Evolutionary conservation across 257 asterid species (phyloP).

Genomic region (Nicotiana tomentosiformis): DNA sequence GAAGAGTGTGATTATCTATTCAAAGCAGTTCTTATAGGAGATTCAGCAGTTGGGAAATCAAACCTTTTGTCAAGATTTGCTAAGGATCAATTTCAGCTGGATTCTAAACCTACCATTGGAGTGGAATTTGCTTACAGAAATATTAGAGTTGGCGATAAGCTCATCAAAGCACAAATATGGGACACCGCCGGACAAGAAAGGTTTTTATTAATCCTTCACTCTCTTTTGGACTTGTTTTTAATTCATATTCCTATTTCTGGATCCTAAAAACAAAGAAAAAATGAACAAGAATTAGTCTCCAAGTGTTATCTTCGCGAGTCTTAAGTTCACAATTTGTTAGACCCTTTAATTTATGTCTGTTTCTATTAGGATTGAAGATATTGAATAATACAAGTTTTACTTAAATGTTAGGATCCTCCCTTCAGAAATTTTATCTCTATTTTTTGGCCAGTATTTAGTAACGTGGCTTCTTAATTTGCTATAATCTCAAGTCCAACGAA

Average conservation of each 20-base stretch:
- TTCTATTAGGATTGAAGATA: not conserved
- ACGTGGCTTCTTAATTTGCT: not conserved
- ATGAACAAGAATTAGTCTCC: no score
- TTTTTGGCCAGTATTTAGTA: not conserved
- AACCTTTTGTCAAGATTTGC: conserved; percentile 68
- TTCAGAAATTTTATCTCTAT: not conserved
- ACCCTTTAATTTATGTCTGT: not conserved
- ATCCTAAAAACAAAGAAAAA: not conserved
- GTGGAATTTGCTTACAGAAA: conserved; percentile 79
- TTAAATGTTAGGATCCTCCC: not conserved
- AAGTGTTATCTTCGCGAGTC: no score
- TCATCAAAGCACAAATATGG: conserved; percentile 91
- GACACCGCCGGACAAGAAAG: conserved; percentile 97
- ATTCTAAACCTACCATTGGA: conserved; percentile 84
- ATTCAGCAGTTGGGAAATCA: conserved; percentile 81
- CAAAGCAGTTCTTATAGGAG: conserved; percentile 81
- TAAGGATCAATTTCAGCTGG: conserved; percentile 54
- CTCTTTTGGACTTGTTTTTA: not conserved
- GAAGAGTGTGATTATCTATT: conserved; percentile 88
- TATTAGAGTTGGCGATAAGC: conserved; percentile 61
- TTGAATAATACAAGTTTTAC: not conserved
- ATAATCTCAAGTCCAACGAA: not conserved
- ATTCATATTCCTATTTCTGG: not conserved
- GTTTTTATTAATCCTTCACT: conserved; percentile 17
- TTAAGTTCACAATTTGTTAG: not conserved